phyloP scores from a whole-genome alignment of 306 rosid species.

The Psophocarpus tetragonolobus region DNA sequence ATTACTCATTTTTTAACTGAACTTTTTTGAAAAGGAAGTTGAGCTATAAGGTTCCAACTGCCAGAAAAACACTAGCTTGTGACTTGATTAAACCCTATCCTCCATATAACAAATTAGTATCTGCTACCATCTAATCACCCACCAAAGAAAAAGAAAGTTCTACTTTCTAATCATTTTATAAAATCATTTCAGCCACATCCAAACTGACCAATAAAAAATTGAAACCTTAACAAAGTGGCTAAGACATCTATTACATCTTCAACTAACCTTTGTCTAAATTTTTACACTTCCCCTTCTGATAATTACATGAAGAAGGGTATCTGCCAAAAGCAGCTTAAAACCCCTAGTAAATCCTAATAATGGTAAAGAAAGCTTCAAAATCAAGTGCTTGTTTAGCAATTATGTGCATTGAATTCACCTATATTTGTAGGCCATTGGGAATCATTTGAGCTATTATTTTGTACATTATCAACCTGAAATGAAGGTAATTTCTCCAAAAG shows the following conservation, averaged over 20 bases:
- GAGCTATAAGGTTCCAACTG: conserved; percentile 40
- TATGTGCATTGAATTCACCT: conserved; percentile 37
- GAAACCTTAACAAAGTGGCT: conserved; percentile 45
- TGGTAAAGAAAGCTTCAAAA: conserved; percentile 23
- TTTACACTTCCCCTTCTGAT: conserved; percentile 9
- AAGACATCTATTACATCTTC: conserved; percentile 39
- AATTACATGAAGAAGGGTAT: conserved; percentile 31
- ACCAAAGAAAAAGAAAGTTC: conserved; percentile 48
- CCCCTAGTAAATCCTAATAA: conserved; percentile 19
- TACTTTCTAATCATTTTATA: conserved; percentile 48
- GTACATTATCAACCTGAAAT: conserved; percentile 24
- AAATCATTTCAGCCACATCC: conserved; percentile 44
- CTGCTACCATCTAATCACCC: conserved; percentile 47
- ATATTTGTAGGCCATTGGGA: conserved; percentile 32
- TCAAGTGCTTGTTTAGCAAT: conserved; percentile 34
- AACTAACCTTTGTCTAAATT: conserved; percentile 29
- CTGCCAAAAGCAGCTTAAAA: conserved; percentile 31
- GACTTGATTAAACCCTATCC: conserved; percentile 51
- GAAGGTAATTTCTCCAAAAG: conserved; percentile 30
- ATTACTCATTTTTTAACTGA: conserved; percentile 27
- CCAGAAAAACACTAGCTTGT: conserved; percentile 44
- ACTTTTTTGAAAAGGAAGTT: conserved; percentile 36
- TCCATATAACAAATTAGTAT: conserved; percentile 41
- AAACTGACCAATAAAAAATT: conserved; percentile 40
- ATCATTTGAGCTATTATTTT: conserved; percentile 27